These are phyloP conservation scores for Apiospora koreana DNA, from an alignment of 2,329 filamentous ascomycete species.

Conservation along the genomic window DNA sequence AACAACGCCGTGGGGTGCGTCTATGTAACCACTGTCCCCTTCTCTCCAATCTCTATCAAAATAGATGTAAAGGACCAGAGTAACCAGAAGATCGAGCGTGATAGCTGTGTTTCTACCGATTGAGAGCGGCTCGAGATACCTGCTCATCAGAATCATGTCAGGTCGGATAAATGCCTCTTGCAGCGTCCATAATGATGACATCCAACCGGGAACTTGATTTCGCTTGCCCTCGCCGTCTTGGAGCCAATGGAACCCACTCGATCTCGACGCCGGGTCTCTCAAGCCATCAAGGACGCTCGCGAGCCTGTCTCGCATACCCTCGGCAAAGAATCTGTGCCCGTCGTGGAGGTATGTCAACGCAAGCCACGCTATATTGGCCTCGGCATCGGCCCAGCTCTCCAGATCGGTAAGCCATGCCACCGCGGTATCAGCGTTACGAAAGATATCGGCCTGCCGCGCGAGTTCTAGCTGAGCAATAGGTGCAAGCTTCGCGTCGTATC, in stretches of 20 bases:
- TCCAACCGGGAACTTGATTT: neutral
- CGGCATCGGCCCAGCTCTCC: neutral
- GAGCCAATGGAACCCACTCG: neutral
- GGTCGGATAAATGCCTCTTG: neutral
- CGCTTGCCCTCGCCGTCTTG: no score
- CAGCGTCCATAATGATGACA: constrained; percentile 6
- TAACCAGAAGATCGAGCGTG: no score
- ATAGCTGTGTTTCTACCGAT: no score
- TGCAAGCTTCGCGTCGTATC: neutral
- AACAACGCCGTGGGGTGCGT: no score
- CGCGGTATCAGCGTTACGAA: neutral
- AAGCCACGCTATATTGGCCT: neutral
- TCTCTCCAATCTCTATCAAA: no score
- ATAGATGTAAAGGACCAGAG: no score
- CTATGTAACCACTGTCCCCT: no score
- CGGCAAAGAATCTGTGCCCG: neutral
- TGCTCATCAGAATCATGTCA: neutral
- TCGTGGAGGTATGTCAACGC: neutral
- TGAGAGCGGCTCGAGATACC: no score
- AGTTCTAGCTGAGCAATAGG: neutral
- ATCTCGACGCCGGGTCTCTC: neutral
- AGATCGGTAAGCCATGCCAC: neutral
- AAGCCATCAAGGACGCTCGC: neutral
- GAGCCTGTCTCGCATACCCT: neutral
- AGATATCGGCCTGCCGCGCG: neutral